Evolutionary conservation across 306 rosid species (phyloP).

Genomic region (Pueraria montana): DNA sequence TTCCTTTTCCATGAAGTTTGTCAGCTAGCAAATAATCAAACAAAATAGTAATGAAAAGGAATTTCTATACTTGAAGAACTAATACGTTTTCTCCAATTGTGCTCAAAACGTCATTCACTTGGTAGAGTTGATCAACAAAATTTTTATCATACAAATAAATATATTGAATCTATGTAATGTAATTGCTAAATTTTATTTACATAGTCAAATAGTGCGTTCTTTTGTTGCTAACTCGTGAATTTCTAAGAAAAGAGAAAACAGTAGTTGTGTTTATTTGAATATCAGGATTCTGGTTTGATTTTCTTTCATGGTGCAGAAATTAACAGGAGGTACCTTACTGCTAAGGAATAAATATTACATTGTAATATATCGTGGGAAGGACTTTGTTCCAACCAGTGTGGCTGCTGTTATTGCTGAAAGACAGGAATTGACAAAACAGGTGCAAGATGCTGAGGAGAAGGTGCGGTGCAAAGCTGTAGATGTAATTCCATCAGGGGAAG

Average conservation of each 20-base stretch:
- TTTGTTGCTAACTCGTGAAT: slow-evolving; percentile 30
- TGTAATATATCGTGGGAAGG: slow-evolving; percentile 93
- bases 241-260: slow-evolving; percentile 17
- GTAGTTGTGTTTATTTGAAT: slow-evolving; percentile 40
- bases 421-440: slow-evolving; percentile 72
- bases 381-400: slow-evolving; percentile 86
- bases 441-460: slow-evolving; percentile 87
- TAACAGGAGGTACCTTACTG: slow-evolving; percentile 93
- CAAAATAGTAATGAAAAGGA: slow-evolving; percentile 1
- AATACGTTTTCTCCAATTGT: slow-evolving; percentile 9
- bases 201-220: neutral
- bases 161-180: slow-evolving; percentile 21
- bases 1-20: slow-evolving; percentile 15
- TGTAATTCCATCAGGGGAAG: slow-evolving; percentile 54
- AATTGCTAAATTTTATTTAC: slow-evolving; percentile 31
- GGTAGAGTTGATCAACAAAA: neutral
- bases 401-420: slow-evolving; percentile 85
- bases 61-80: slow-evolving; percentile 1
- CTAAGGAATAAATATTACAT: slow-evolving; percentile 91
- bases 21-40: slow-evolving; percentile 4
- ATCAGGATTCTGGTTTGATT: slow-evolving; percentile 14
- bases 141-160: slow-evolving; percentile 6
- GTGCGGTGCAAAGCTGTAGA: slow-evolving; percentile 58
- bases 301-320: slow-evolving; percentile 64
- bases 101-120: neutral